Evolutionary conservation across 2,329 filamentous ascomycete species (phyloP), one percentile per base, ranked within the genome.

Genomic region (Calonectria honghensis): DNA sequence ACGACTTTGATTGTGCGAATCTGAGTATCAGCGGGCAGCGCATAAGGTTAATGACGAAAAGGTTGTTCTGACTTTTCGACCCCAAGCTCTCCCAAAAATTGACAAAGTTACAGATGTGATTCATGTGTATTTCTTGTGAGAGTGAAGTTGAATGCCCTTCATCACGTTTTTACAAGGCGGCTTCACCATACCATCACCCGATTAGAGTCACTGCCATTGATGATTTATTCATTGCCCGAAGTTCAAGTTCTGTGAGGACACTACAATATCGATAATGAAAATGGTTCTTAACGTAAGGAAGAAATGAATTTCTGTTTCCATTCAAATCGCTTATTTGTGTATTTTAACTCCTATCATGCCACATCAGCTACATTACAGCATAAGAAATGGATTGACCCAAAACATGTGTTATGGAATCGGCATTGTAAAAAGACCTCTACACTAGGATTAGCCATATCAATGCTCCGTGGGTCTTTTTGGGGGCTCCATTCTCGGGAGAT

Each of bases 251-350:
- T 9, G 20, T 48, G 20, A n/a, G 41, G 20, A 48, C 6, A n/a
- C 5, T n/a, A 7, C 3, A 7, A n/a, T 48, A 11, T 41, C 10
- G 41, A n/a, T 4, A 9, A 48, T n/a, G 41, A n/a, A 48, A n/a
- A n/a, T 3, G 9, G 7, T 4, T 1, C 6, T n/a, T n/a, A n/a
- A 48, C 41, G 16, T 1, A 6, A 4, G 16, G 2, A 13, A 7
- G 14, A 41, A 41, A 20, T 35, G 16, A 20, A 16, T 18, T 16
- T 6, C 6, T 18, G 37, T 16, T 41, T 41, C 4, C 5, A 41
- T 41, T 6, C 16, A 20, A 6, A 41, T 18, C 39, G 16, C 4
- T 41, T 6, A 16, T 18, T 18, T 14, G 1, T 14, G 1, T 20
- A 41, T 20, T 41, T 41, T 18, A 16, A 41, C 39, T 41, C 39